A percentile compares a stretch with the other conserved stretches of the same genome.
Conservation (phyloP, 2,329 filamentous ascomycete genomes). For the Colletotrichum camelliae region DNA sequence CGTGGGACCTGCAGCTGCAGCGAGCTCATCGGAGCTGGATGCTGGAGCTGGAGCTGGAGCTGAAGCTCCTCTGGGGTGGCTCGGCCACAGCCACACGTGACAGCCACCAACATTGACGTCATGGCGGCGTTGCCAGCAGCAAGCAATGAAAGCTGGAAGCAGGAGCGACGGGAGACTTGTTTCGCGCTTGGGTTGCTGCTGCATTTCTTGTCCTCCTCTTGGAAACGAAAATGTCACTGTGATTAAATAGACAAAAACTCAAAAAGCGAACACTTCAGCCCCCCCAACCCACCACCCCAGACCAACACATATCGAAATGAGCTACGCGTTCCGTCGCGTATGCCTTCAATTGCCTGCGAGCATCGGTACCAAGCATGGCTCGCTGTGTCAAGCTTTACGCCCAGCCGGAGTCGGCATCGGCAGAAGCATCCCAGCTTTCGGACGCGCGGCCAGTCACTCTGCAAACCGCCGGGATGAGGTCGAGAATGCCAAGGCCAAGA, state of each 20-base stretch:
- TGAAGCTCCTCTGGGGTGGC: background rate
- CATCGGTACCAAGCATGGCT: conserved; percentile 11
- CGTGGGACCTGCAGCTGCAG: background rate
- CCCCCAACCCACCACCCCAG: background rate
- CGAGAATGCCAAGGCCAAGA: conserved; percentile 31
- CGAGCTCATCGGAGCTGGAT: background rate
- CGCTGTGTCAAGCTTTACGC: conserved; percentile 17
- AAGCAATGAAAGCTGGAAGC: background rate
- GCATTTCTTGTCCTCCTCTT: background rate
- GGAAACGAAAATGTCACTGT: background rate
- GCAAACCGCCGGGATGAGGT: background rate
- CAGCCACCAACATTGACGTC: background rate
- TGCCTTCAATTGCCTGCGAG: conserved; percentile 21
- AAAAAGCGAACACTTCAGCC: background rate
- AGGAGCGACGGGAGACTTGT: background rate
- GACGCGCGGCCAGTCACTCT: background rate
- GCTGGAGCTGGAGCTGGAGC: background rate
- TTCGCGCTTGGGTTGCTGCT: background rate
- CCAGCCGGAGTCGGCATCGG: conserved; percentile 16
- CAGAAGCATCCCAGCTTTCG: background rate
- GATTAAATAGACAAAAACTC: background rate
- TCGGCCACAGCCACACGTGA: conserved; percentile 1
- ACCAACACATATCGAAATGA: conserved; percentile 15
- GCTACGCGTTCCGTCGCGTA: conserved; percentile 24
- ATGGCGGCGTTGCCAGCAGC: background rate